Evolutionary conservation across 768 basidiomycete species (phyloP), one percentile per base, ranked within the genome.

Genomic region (Scleroderma bovista): DNA sequence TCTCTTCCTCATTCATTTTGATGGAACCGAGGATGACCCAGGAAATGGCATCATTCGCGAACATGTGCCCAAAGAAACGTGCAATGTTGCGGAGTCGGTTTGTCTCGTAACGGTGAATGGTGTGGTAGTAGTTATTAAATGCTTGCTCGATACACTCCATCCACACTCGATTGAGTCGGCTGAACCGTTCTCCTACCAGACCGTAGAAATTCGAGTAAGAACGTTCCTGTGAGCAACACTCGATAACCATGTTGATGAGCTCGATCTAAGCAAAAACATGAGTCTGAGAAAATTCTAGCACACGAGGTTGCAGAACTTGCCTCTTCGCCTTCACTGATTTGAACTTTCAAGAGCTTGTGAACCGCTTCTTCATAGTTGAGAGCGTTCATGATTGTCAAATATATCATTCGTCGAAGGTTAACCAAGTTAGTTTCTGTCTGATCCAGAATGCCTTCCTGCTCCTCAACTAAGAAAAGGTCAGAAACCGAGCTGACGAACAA

Each of bases 191-290:
- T 48, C 93, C 93, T 54, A 96, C 77, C 19, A 98, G 82, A 12
- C 96, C 96, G 61, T 94, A 99, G 75, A 96, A 98, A n/a, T 79
- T 88, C 2, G 90, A 92, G 68, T 97, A 99, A 1, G 95, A 93
- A 13, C 96, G 88, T 67, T 98, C 96, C 73, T 99, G 96, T 2
- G 96, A 98, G 67, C 96, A 98, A 87, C 96, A 99, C 62, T 98
- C 95, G 68, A 99, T 89, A 54, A 99, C 81, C 96, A 99, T 99
- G 76, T 98, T 97, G 66, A 90, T 82, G 51, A 99, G 70, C 66
- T 97, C 95, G 58, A 92, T 88, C 92, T 96, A 60, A 29, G 26
- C 26, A n/a, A 32, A 20, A 15, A 49, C 4, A 42, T 22, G 44
- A 36, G 49, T 29, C 9, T 17, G 17, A 47, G 39, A 47, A 17